A percentile compares a stretch with the other conserved stretches of the same genome.
Conservation (phyloP, 768 basidiomycete genomes). For the Tulasnella sp. region DNA sequence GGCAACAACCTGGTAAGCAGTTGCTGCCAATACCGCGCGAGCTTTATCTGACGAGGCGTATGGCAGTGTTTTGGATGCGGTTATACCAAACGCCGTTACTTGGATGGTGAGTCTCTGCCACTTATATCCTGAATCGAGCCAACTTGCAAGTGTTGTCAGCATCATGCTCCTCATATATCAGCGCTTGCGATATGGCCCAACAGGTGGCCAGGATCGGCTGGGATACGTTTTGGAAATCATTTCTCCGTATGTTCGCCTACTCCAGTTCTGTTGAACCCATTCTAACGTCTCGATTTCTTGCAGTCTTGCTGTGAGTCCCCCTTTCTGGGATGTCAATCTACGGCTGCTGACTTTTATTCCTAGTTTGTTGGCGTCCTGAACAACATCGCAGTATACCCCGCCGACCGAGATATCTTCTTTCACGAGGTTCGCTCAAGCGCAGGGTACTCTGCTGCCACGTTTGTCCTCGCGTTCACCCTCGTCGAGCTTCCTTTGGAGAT, state of each 20-base stretch:
- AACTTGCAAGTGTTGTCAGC: not conserved
- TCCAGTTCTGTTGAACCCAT: not conserved
- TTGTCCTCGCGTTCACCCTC: constrained; percentile 28
- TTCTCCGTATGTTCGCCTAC: constrained; percentile 2
- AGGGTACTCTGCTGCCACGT: constrained; percentile 30
- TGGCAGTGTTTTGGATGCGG: constrained; percentile 19
- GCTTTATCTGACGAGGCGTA: not conserved
- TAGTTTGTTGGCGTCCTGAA: constrained; percentile 23
- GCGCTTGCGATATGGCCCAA: constrained; percentile 16
- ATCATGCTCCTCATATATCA: constrained; percentile 22
- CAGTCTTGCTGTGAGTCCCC: constrained; percentile 6
- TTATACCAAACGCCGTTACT: constrained; percentile 20
- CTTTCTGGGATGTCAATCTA: not conserved
- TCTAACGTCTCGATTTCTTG: not conserved
- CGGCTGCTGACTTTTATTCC: not conserved
- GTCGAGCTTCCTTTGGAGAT: constrained; percentile 29
- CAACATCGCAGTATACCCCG: constrained; percentile 32
- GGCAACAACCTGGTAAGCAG: constrained; percentile 18
- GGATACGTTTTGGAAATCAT: constrained; percentile 21
- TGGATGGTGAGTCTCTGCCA: not conserved
- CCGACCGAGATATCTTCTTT: constrained; percentile 33
- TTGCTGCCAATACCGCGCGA: not conserved
- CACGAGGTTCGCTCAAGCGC: constrained; percentile 33
- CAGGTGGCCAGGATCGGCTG: constrained; percentile 19
- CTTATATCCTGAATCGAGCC: not conserved